Base-by-base conservation (phyloP, 768 basidiomycete genomes). In the Hemileccinum rubropunctum region DNA sequence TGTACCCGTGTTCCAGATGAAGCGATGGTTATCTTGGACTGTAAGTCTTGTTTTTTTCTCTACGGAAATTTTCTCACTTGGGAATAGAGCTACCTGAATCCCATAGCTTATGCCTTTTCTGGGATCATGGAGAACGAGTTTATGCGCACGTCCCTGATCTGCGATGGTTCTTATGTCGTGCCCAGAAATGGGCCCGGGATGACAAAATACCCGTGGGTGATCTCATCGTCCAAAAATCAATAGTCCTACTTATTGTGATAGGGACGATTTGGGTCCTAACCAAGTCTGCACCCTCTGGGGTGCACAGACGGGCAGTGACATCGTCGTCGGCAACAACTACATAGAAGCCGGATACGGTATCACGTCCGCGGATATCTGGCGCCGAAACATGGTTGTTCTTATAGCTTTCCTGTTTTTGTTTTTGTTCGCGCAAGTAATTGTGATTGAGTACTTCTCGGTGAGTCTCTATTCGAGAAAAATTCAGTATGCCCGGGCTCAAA, bases 81-180 rank as follows among this genome's bases (percentile, higher is more conserved):
- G 33, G 21, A 17, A 33, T 13, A 56, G 84, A 88, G 79, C 71
- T 92, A 92, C 66, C 62, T 91, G 52, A 85, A 94, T 59, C 92
- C 92, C 0, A 68, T 93, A 44, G 69, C 80, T 1, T 92, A 89
- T 21, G 83, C 81, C 0, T 93, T 88, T 78, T 80, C 86, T 56
- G 83, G 81, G 3, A 72, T 79, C 33, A 87, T 95, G 83, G 83
- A 87, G 67, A 94, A 94, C 65, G 92, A 95, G 65, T 92, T 93
- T 68, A 80, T 75, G 73, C 80, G 81, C 15, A 80, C 83, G 32
- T 65, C 77, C 17, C 61, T 89, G 39, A 71, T 70, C 10, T 91
- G 88, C 58, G 82, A 86, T 58, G 88, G 87, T 17, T 70, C 65
- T 39, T 80, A 76, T 48, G 67, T 91, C 33, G 72, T 86, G 17